phyloP scores from a whole-genome alignment of 148 eudicot species.

The Vaccinium macrocarpon region DNA sequence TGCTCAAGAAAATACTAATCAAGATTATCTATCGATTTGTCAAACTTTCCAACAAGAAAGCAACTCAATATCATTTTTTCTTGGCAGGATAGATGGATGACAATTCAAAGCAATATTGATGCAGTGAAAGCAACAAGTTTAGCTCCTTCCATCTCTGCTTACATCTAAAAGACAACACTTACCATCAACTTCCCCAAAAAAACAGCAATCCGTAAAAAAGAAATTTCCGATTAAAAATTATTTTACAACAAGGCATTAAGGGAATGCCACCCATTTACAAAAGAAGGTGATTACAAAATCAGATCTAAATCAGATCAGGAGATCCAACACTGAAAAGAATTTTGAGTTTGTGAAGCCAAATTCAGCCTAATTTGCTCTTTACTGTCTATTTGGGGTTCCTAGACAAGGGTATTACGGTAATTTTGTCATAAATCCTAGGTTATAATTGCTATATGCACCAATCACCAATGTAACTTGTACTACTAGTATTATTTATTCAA shows the following conservation, averaged over 20 bases:
- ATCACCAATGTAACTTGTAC: no score
- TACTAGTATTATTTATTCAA: no score
- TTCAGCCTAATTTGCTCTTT: no score
- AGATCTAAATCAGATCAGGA: not conserved
- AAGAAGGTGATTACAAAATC: not conserved
- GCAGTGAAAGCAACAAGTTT: not conserved
- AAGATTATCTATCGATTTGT: not conserved
- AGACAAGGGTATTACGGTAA: no score
- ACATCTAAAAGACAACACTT: not conserved
- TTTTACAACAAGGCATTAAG: no score
- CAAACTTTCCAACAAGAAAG: not conserved
- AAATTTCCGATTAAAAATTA: no score
- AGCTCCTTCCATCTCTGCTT: not conserved
- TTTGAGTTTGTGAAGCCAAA: no score
- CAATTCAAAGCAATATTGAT: not conserved
- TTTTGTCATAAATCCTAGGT: no score
- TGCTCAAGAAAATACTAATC: slow-evolving; percentile 1
- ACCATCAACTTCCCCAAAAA: not conserved
- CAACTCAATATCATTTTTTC: not conserved
- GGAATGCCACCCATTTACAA: no score
- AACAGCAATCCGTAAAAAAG: not conserved
- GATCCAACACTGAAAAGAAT: not conserved
- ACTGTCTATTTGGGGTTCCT: no score
- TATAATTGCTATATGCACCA: no score
- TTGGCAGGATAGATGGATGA: not conserved